Evolutionary conservation across 495 filamentous ascomycete species (phyloP).

Genomic region (Hyaloscypha variabilis): DNA sequence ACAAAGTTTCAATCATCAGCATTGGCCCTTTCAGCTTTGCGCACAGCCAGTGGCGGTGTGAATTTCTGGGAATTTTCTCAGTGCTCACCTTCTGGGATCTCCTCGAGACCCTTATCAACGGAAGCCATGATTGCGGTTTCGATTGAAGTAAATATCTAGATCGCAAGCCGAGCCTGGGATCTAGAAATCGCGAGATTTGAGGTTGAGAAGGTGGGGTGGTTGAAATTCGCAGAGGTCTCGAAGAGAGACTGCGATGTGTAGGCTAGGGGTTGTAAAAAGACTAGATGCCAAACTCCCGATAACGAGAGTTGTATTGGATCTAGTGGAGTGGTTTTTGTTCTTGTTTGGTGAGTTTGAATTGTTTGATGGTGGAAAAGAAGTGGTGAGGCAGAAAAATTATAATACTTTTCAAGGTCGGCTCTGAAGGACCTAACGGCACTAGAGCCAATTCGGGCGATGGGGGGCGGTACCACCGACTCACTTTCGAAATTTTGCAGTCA

Average conservation of each 20-base stretch:
- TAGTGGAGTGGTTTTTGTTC: conserved; percentile 23
- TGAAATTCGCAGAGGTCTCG: conserved; percentile 32
- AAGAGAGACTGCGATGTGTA: conserved; percentile 27
- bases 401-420: background rate
- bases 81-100: conserved; percentile 82
- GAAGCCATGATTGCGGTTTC: conserved; percentile 90
- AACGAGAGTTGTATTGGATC: conserved; percentile 34
- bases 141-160: conserved; percentile 55
- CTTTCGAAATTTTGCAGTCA: background rate
- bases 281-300: conserved; percentile 48
- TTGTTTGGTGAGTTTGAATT: conserved; percentile 22
- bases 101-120: conserved; percentile 92
- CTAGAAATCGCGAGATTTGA: conserved; percentile 48
- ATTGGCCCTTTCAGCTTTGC: conserved; percentile 5
- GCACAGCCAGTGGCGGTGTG: conserved; percentile 29
- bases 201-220: conserved; percentile 46
- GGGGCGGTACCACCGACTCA: conserved; percentile 1
- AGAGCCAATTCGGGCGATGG: background rate
- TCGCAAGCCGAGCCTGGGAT: conserved; percentile 70
- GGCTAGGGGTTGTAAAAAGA: conserved; percentile 29
- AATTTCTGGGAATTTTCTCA: background rate
- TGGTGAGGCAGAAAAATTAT: conserved; percentile 1
- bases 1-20: conserved; percentile 26
- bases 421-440: background rate
- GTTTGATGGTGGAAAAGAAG: conserved; percentile 34